A percentile compares a stretch with the other conserved stretches of the same genome.
Conservation (phyloP, 805 yeast genomes). For the Hanseniaspora vineae region DNA sequence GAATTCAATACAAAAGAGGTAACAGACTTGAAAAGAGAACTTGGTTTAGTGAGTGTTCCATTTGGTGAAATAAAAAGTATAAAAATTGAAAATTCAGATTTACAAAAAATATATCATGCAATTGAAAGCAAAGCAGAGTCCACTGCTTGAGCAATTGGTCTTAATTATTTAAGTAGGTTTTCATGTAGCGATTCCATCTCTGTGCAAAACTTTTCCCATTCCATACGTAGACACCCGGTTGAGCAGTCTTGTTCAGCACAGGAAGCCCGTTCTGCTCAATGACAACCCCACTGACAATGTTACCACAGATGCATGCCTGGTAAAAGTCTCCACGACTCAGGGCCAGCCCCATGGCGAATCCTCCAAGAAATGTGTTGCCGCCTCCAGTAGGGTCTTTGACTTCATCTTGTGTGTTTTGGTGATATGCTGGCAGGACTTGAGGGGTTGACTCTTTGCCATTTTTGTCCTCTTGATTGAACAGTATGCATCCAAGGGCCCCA, state of each 20-base stretch:
- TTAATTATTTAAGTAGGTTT: background rate
- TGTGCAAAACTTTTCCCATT: constrained; percentile 39
- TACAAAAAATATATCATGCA: constrained; percentile 7
- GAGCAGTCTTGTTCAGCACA: constrained; percentile 11
- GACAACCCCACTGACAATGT: constrained; percentile 67
- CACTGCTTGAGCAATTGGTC: too few relatives aligned
- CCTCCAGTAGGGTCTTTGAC: constrained; percentile 93
- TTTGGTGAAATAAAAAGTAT: constrained; percentile 24
- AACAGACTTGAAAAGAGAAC: constrained; percentile 20
- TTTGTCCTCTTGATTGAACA: constrained; percentile 21
- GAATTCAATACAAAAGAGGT: background rate
- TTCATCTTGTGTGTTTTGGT: constrained; percentile 27
- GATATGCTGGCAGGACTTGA: constrained; percentile 57
- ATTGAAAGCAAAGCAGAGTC: too few relatives aligned
- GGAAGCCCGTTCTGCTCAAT: constrained; percentile 78
- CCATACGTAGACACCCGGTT: constrained; percentile 32
- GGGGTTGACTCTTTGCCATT: constrained; percentile 18
- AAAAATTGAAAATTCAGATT: constrained; percentile 14
- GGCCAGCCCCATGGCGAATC: constrained; percentile 49
- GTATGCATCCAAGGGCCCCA: constrained; percentile 59
- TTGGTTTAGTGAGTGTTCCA: constrained; percentile 46
- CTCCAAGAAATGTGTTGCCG: constrained; percentile 85
- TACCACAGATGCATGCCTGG: constrained; percentile 53
- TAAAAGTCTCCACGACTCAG: constrained; percentile 34
- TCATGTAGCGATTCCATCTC: constrained; percentile 30